Percentiles rank a stretch among this genome's conserved stretches.
phyloP scores from a whole-genome alignment of 176 grass and related monocot genomes.

The Guadua angustifolia region DNA sequence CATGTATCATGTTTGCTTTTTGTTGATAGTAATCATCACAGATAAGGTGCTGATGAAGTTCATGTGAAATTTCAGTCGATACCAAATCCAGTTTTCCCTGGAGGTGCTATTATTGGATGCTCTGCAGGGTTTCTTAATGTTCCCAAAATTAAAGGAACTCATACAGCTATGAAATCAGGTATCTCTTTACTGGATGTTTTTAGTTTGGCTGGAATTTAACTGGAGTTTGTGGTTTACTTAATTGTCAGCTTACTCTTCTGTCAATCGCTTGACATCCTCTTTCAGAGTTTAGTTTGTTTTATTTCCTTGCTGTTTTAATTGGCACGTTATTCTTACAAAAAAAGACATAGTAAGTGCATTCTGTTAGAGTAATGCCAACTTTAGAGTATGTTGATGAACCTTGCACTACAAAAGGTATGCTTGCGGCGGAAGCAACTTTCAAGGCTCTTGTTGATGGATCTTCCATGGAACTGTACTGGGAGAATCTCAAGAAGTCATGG shows the following conservation, averaged over 20 bases:
- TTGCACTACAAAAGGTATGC: constrained; percentile 80
- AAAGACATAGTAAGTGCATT: neutral
- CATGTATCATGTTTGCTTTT: neutral
- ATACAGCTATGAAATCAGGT: constrained; percentile 99
- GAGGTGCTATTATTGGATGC: constrained; percentile 95
- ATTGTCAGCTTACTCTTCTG: neutral
- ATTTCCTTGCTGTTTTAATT: neutral
- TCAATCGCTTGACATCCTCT: neutral
- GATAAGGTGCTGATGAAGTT: constrained; percentile 29
- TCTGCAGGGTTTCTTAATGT: constrained; percentile 97
- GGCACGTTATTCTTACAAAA: neutral
- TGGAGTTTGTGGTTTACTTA: neutral
- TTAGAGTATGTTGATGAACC: neutral
- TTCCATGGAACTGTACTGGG: constrained; percentile 81
- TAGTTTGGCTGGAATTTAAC: neutral
- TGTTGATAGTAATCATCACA: neutral
- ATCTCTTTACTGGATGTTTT: constrained; percentile 9
- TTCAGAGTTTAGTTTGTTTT: neutral
- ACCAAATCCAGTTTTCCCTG: constrained; percentile 42
- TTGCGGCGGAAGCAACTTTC: constrained; percentile 84
- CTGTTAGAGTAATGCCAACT: neutral
- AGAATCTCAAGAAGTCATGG: constrained; percentile 92
- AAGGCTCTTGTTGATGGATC: constrained; percentile 71
- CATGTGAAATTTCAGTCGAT: constrained; percentile 73
- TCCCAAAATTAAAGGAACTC: constrained; percentile 96